Evolutionary conservation across 2,329 filamentous ascomycete genomes (phyloP), one percentile per base, ranked within the genome.

Genomic region (Xylariaceae sp.): DNA sequence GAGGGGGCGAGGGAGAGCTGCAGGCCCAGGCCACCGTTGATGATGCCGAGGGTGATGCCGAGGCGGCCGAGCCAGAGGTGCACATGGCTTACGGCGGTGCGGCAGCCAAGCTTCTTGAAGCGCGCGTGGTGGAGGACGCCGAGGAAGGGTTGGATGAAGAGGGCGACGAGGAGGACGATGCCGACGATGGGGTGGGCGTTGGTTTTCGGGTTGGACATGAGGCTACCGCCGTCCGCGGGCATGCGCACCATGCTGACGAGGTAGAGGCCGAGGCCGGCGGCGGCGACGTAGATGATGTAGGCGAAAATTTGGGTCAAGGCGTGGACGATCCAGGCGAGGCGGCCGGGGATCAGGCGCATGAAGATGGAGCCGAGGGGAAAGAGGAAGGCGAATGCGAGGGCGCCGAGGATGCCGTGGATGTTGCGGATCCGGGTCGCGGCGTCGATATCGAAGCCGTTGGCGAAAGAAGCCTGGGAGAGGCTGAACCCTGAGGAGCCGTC

Each of bases 151-250:
- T 73, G 69, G 34, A 68, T 42, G 47, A 66, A 44, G 4, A 74
- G 54, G 1, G 59, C 40, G 9, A 45, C 61, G 7, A 74, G 59
- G 3, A 69, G 52, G 3, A 70, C 55, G 37, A 73, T 54, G 22
- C 72, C 72, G 44, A 74, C 66, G 47, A 73, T 69, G 26, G 68
- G 68, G 48, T 75, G 72, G 34, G 60, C 63, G 47, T 66, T 68
- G 26, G 56, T 54, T 3, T 52, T 38, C 4, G 54, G 45, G n/a
- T 55, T 52, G 11, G 53, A 47, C 6, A 71, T 44, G 60, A 40
- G 11, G 3, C 28, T n/a, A 1, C n/a, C 22, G 19, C 53, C 51
- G 1, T 47, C 44, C 9, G 54, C 58, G 0, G 64, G 63, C 3
- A 66, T 47, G 16, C 49, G 53, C 3, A 70, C 53, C 4, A 52